These are phyloP conservation scores for Dactylellina parvicollis DNA, from an alignment of 2,329 filamentous ascomycete genomes.

Conservation along the genomic window DNA sequence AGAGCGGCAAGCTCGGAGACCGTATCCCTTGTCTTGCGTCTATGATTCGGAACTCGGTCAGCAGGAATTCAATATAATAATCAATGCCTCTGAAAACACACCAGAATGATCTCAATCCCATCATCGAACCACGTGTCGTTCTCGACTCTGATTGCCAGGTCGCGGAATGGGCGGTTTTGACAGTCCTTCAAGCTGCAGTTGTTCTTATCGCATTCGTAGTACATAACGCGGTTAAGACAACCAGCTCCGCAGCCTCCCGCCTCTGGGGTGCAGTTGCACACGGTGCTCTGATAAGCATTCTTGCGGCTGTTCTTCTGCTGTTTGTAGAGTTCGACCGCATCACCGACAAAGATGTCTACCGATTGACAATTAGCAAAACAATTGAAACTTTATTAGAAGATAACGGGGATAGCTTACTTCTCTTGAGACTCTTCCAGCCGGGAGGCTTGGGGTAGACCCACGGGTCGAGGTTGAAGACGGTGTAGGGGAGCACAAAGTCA, in stretches of 20 bases:
- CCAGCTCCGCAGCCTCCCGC: constrained; percentile 81
- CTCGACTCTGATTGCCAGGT: constrained; percentile 77
- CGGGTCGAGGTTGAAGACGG: constrained; percentile 87
- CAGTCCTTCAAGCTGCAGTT: constrained; percentile 85
- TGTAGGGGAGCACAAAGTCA: constrained; percentile 88
- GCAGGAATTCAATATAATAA: constrained; percentile 13
- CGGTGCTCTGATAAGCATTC: constrained; percentile 61
- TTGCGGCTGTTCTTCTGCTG: constrained; percentile 79
- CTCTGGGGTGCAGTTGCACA: constrained; percentile 78
- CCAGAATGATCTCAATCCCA: constrained; percentile 87
- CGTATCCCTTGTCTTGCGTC: constrained; percentile 86
- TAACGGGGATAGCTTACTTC: constrained; percentile 74
- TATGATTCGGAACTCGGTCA: constrained; percentile 60
- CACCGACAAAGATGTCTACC: constrained; percentile 86
- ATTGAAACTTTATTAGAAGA: too few relatives aligned
- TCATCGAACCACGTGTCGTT: constrained; percentile 86
- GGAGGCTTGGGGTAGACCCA: constrained; percentile 89
- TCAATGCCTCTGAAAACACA: constrained; percentile 20
- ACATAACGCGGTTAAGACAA: constrained; percentile 95
- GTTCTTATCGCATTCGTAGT: constrained; percentile 91
- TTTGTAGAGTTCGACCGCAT: constrained; percentile 82
- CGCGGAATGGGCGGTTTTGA: constrained; percentile 86
- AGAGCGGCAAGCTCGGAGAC: constrained; percentile 86
- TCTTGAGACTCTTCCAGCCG: constrained; percentile 90
- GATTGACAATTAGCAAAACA: too few relatives aligned